Conservation (phyloP, 768 basidiomycete species). For the Grammothele lineata region DNA sequence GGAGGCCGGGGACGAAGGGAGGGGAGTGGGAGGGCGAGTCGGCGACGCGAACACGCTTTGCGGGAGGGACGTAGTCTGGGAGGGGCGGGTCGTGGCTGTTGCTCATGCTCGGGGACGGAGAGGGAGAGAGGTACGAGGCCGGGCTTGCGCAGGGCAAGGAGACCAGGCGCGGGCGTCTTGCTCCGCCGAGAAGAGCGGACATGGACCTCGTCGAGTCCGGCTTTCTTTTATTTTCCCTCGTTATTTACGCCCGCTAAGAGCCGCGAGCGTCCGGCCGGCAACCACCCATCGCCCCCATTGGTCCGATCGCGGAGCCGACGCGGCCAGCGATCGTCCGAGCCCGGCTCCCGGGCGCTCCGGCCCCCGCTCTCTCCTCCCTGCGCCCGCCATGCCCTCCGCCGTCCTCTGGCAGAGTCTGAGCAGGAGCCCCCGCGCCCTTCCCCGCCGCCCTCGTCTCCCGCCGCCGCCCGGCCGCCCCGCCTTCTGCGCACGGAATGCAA, state of each 20-base stretch:
- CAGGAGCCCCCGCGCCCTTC: not conserved
- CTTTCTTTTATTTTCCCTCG: not conserved
- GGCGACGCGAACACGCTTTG: slow-evolving; percentile 20
- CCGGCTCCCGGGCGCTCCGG: not conserved
- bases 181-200: slow-evolving; percentile 17
- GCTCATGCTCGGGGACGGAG: slow-evolving; percentile 11
- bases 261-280: too few relatives aligned
- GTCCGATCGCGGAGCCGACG: slow-evolving; percentile 15
- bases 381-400: not conserved
- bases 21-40: slow-evolving; percentile 14
- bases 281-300: not conserved
- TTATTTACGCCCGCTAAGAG: too few relatives aligned
- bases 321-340: slow-evolving; percentile 4
- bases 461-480: not conserved
- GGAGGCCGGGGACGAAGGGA: slow-evolving; percentile 15
- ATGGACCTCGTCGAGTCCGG: not conserved
- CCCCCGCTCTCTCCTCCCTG: slow-evolving; percentile 3
- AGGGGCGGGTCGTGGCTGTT: slow-evolving; percentile 18
- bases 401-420: too few relatives aligned
- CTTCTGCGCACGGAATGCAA: not conserved
- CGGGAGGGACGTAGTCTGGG: slow-evolving; percentile 17
- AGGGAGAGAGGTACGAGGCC: slow-evolving; percentile 13
- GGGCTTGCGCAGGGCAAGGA: slow-evolving; percentile 10
- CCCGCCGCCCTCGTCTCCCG: not conserved
- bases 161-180: slow-evolving; percentile 9